Evolutionary conservation across 176 grass and related monocot genomes (phyloP), one percentile per base, ranked within the genome.

Genomic region (Aegilops sharonensis): DNA sequence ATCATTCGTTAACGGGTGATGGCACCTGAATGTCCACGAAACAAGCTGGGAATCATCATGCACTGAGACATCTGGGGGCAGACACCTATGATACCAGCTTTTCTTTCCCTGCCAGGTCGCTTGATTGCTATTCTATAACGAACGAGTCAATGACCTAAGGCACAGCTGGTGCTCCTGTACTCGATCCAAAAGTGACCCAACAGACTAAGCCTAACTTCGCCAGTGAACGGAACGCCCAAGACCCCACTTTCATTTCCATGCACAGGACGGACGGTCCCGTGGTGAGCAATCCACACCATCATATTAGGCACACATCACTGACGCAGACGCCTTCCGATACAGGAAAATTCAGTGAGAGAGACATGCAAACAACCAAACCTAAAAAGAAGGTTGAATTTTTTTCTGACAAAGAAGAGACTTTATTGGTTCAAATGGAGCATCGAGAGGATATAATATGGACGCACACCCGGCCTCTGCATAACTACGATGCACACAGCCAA

Each of bases 331-430:
- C 45, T 79, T 61, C 77, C 20, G 57, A 25, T 25, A 32, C 60
- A 37, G 14, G 24, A 48, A 83, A n/a, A 47, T 60, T 36, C 25
- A 6, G 84, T 29, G 56, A 90, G n/a, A 79, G 89, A 42, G 73
- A 83, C 89, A 45, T n/a, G 25, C 14, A 74, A 90, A 74, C 80
- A 59, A 80, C 80, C 68, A 40, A 48, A 61, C 75, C 75, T 47
- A 80, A 84, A 80, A 32, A 25, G 67, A 77, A 20, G 21, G 47
- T 6, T n/a, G 59, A 79, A 84, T 37, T 7, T 37, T 5, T 37
- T 37, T 37, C 6, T 4, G 6, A 37, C 6, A 37, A 37, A 37
- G 6, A 1, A 0, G 1, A 5, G 1, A 37, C 8, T 37, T 37
- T 37, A 37, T 37, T 37, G 36, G 36, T 6, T 37, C 6, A 37